These are phyloP conservation scores for Selaginella moellendorffii DNA, from an alignment of 75 land plant genomes.

Conservation along the genomic window DNA sequence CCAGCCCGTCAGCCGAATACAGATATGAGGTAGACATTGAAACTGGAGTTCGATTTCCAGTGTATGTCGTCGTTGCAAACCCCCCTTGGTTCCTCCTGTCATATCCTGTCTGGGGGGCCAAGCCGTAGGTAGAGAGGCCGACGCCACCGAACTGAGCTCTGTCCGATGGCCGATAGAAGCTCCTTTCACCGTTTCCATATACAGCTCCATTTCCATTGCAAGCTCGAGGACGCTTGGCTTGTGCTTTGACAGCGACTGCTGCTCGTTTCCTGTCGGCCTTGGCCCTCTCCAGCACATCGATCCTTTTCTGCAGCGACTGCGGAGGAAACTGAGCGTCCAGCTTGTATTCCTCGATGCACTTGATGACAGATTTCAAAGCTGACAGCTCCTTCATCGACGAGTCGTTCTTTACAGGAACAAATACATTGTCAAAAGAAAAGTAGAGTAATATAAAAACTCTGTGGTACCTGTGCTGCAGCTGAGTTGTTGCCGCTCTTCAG, in stretches of 20 bases:
- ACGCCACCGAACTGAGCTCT: slow-evolving; percentile 17
- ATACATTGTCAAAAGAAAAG: not conserved
- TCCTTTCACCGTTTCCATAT: no score
- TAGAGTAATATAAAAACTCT: not conserved
- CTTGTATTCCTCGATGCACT: slow-evolving; percentile 31
- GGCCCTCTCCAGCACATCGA: slow-evolving; percentile 31
- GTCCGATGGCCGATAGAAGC: slow-evolving; percentile 21
- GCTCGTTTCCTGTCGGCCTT: slow-evolving; percentile 25
- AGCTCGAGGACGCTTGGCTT: no score
- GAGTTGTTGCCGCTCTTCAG: slow-evolving; percentile 31
- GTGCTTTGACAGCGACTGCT: no score
- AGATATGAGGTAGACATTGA: slow-evolving; percentile 25
- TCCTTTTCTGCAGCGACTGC: slow-evolving; percentile 24
- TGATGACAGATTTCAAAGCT: slow-evolving; percentile 34
- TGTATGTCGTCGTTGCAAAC: slow-evolving; percentile 20
- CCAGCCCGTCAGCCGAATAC: slow-evolving; percentile 39
- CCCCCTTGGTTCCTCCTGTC: slow-evolving; percentile 24
- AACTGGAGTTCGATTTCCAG: slow-evolving; percentile 25
- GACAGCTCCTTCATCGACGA: slow-evolving; percentile 31
- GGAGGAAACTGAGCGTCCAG: slow-evolving; percentile 28
- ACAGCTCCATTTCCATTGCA: no score
- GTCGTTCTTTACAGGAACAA: slow-evolving; percentile 24
- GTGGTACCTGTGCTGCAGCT: slow-evolving; percentile 22
- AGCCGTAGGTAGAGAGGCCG: slow-evolving; percentile 18
- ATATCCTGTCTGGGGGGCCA: slow-evolving; percentile 24